Percentiles rank a stretch among this genome's conserved stretches.
Conservation (phyloP, 78 protist genomes). For the Dictyostelium citrinum region DNA sequence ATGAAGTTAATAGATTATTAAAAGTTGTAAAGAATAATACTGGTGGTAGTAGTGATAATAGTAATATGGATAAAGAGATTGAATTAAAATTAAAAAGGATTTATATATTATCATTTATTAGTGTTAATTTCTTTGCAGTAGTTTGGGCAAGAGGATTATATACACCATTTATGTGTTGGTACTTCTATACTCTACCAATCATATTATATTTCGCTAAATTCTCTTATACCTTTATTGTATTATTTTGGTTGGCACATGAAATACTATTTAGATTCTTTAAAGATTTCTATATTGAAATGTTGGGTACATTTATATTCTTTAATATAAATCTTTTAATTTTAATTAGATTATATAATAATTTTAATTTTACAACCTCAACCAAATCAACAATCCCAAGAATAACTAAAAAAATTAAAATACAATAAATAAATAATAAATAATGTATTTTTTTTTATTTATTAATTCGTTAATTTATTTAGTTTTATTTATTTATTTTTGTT, state of each 20-base stretch:
- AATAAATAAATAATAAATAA: not conserved
- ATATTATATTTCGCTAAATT: not conserved
- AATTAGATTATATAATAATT: constrained; percentile 1
- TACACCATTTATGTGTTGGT: constrained; percentile 84
- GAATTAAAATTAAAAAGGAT: not conserved
- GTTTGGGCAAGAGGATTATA: constrained; percentile 77
- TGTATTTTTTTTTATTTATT: not conserved
- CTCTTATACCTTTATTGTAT: constrained; percentile 11
- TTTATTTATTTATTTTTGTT: not conserved
- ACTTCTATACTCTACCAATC: constrained; percentile 66
- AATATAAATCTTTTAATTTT: not conserved
- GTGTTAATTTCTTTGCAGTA: constrained; percentile 49
- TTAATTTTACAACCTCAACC: not conserved
- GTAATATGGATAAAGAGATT: not conserved
- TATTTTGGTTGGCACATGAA: constrained; percentile 65
- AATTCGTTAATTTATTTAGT: not conserved
- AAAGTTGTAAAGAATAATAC: not conserved
- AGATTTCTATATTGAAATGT: constrained; percentile 27
- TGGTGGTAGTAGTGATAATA: not conserved
- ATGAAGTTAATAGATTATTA: not conserved
- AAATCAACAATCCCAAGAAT: not conserved
- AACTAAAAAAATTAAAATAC: not conserved
- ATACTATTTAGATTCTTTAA: constrained; percentile 47
- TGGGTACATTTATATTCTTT: constrained; percentile 33
- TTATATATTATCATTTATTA: constrained; percentile 4